Conservation (phyloP, 1,284 basidiomycete species). For the Apiotrichum sp. region DNA sequence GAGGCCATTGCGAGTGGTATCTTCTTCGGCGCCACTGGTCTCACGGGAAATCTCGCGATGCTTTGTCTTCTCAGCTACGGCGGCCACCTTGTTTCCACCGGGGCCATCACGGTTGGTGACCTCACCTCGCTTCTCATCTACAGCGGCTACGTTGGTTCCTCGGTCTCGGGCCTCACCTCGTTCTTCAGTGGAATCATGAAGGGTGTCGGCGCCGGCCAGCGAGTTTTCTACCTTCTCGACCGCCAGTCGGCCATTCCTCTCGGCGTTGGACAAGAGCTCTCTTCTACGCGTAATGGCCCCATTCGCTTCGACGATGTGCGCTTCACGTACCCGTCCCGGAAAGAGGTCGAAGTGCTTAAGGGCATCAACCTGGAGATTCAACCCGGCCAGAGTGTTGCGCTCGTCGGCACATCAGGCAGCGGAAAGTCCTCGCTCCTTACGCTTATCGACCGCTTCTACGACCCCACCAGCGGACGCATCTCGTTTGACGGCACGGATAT, state of each 20-base stretch:
- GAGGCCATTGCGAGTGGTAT: constrained; percentile 87
- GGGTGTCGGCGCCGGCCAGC: constrained; percentile 75
- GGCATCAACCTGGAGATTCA: constrained; percentile 69
- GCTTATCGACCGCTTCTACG: constrained; percentile 85
- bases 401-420: constrained; percentile 85
- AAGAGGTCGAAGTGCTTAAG: constrained; percentile 68
- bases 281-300: constrained; percentile 56
- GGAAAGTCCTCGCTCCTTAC: constrained; percentile 90
- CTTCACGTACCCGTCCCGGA: constrained; percentile 82
- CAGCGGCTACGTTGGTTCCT: constrained; percentile 60
- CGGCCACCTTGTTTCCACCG: constrained; percentile 79
- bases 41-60: constrained; percentile 90
- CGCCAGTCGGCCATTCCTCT: constrained; percentile 66
- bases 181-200: constrained; percentile 49
- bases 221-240: constrained; percentile 90
- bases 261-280: constrained; percentile 56
- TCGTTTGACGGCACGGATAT: constrained; percentile 86
- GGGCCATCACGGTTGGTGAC: constrained; percentile 84
- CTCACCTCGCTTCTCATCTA: constrained; percentile 87
- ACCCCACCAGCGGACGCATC: constrained; percentile 73
- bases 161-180: constrained; percentile 47
- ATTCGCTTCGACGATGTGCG: constrained; percentile 71
- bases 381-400: constrained; percentile 79
- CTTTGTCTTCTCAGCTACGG: constrained; percentile 87
- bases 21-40: constrained; percentile 88